A percentile compares a stretch with the other conserved stretches of the same genome.
These are phyloP conservation scores for Aquanectria penicillioides DNA, from an alignment of 2,329 filamentous ascomycete genomes.

Conservation along the genomic window DNA sequence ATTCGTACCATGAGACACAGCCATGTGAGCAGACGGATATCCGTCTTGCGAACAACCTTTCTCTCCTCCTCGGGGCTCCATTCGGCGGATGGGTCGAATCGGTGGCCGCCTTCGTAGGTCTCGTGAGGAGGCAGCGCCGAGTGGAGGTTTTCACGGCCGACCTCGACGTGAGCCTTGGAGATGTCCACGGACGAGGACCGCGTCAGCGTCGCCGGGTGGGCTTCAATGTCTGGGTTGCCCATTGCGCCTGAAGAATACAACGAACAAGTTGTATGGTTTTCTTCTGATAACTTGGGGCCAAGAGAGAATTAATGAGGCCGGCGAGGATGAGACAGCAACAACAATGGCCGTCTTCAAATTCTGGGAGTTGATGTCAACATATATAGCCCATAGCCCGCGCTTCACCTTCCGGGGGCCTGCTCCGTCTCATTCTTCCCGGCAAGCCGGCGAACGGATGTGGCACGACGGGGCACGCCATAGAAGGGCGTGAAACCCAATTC, in stretches of 20 bases:
- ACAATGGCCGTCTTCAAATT: conserved; percentile 10
- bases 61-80: conserved; percentile 69
- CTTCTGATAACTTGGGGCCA: neutral
- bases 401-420: conserved; percentile 31
- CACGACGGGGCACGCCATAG: conserved; percentile 40
- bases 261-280: neutral
- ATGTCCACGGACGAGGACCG: conserved; percentile 38
- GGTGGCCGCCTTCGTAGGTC: conserved; percentile 53
- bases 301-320: neutral
- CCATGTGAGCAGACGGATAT: conserved; percentile 53
- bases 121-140: conserved; percentile 41
- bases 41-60: conserved; percentile 63
- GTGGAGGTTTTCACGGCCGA: conserved; percentile 52
- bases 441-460: conserved; percentile 26
- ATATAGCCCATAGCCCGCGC: conserved; percentile 32
- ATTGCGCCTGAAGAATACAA: conserved; percentile 18
- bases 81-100: conserved; percentile 50
- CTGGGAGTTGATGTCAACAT: conserved; percentile 30
- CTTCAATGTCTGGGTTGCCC: conserved; percentile 43
- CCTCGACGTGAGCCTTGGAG: conserved; percentile 40
- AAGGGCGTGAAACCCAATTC: conserved; percentile 34
- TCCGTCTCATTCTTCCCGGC: conserved; percentile 27
- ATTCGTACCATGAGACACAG: conserved; percentile 53
- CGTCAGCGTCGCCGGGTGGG: conserved; percentile 37
- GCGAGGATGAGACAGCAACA: too few species aligned